phyloP scores from a whole-genome alignment of 1,284 basidiomycete genomes.

The Cystobasidium sp. region DNA sequence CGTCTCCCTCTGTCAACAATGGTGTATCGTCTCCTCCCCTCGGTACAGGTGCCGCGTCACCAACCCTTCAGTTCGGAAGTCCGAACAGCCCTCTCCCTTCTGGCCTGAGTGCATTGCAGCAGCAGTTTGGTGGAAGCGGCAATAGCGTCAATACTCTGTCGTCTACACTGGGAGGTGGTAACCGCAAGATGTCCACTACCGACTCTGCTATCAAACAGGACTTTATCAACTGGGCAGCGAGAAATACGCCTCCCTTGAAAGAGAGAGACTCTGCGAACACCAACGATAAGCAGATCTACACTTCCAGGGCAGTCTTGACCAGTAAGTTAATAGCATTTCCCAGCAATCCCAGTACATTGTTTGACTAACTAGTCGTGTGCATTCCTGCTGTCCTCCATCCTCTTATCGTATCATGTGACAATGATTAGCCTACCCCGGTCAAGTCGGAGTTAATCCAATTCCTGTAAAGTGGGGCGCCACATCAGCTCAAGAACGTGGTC shows the following conservation, averaged over 20 bases:
- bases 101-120: background rate
- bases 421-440: conserved; percentile 67
- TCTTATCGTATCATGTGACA: too few relatives aligned
- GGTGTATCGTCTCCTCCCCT: background rate
- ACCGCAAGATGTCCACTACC: conserved; percentile 3
- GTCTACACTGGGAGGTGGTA: background rate
- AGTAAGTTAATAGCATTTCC: conserved; percentile 12
- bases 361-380: background rate
- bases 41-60: conserved; percentile 8
- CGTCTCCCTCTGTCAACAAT: conserved; percentile 9
- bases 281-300: conserved; percentile 29
- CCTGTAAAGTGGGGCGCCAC: conserved; percentile 80
- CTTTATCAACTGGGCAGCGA: conserved; percentile 32
- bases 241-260: conserved; percentile 19
- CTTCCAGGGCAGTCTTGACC: conserved; percentile 38
- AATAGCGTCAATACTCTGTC: too few relatives aligned
- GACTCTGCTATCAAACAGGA: conserved; percentile 28
- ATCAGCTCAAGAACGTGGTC: conserved; percentile 72
- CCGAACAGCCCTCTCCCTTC: conserved; percentile 7
- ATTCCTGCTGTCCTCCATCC: background rate
- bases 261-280: conserved; percentile 3
- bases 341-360: background rate
- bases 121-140: conserved; percentile 6
- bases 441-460: conserved; percentile 74
- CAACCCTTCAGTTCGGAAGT: conserved; percentile 20